phyloP scores from a whole-genome alignment of 2,329 filamentous ascomycete species.

The Neofusicoccum parvum region DNA sequence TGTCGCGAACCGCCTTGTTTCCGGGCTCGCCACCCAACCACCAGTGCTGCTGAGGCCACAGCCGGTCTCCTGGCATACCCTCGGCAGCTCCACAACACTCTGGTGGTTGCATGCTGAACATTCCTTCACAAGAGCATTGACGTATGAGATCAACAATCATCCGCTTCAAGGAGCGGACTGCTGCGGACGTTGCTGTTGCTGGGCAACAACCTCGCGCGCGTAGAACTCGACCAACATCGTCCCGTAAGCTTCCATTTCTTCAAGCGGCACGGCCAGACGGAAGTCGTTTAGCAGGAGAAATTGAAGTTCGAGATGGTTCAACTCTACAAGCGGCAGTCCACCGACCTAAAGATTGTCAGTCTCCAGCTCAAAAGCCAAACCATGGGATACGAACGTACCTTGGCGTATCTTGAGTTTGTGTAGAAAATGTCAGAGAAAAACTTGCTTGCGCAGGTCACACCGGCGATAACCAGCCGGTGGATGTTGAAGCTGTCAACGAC shows the following conservation, averaged over 20 bases:
- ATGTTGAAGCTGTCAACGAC: slow-evolving; percentile 99
- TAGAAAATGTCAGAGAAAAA: slow-evolving; percentile 99
- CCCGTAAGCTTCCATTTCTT: slow-evolving; percentile 94
- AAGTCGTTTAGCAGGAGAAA: slow-evolving; percentile 97
- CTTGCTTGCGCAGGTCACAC: slow-evolving; percentile 97
- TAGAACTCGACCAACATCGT: slow-evolving; percentile 99
- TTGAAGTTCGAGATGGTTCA: slow-evolving; percentile 95
- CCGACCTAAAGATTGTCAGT: slow-evolving; percentile 68
- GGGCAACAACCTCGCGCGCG: slow-evolving; percentile 80
- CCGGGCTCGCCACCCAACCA: not conserved
- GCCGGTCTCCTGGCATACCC: not conserved
- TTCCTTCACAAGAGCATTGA: not conserved
- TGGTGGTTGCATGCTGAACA: not conserved
- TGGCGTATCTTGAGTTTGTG: slow-evolving; percentile 97
- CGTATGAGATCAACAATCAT: not conserved
- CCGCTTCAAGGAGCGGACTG: slow-evolving; percentile 8
- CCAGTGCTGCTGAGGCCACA: not conserved
- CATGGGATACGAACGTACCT: slow-evolving; percentile 62
- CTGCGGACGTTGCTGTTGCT: slow-evolving; percentile 43
- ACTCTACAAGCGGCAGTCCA: slow-evolving; percentile 83
- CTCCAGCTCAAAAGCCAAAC: not conserved
- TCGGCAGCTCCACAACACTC: not conserved
- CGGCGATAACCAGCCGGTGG: slow-evolving; percentile 91
- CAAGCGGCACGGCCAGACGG: slow-evolving; percentile 85
- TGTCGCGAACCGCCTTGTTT: not conserved